Percentiles rank a stretch among this genome's conserved stretches.
Conservation (phyloP, 2,329 filamentous ascomycete species). For the Pezicula neosporulosa region DNA sequence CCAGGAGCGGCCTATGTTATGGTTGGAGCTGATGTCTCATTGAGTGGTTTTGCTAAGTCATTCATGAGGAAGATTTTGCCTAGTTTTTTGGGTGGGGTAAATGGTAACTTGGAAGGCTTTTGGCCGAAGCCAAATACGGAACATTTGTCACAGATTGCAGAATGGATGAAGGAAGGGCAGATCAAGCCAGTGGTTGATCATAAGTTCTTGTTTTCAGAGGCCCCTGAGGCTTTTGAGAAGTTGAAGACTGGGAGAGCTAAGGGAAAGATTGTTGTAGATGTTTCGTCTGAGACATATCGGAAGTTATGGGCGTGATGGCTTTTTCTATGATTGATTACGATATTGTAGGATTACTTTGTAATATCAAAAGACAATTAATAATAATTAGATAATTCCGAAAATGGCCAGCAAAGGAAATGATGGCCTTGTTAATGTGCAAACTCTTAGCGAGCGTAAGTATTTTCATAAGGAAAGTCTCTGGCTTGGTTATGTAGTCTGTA, state of each 20-base stretch:
- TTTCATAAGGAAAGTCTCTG: too few species aligned
- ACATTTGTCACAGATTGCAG: constrained; percentile 45
- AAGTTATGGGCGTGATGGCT: neutral
- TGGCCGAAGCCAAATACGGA: constrained; percentile 43
- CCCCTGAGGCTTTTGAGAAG: constrained; percentile 53
- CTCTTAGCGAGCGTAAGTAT: too few species aligned
- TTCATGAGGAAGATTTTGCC: constrained; percentile 11
- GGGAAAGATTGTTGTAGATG: constrained; percentile 52
- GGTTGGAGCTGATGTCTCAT: constrained; percentile 62
- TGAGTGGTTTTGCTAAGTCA: neutral
- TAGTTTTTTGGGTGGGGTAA: constrained; percentile 14
- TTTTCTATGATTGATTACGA: too few species aligned
- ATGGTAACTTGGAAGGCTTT: constrained; percentile 41
- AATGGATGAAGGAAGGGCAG: constrained; percentile 56
- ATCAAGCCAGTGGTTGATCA: constrained; percentile 54
- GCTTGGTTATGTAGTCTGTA: too few species aligned
- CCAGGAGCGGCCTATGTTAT: constrained; percentile 10
- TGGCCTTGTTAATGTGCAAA: too few species aligned
- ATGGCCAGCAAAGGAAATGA: too few species aligned
- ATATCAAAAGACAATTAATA: too few species aligned
- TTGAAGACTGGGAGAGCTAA: constrained; percentile 51
- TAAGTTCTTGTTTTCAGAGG: constrained; percentile 52
- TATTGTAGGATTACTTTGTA: too few species aligned
- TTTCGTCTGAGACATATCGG: constrained; percentile 1
- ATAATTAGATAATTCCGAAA: too few species aligned